These are phyloP conservation scores for Arthroderma sp. DNA, from an alignment of 2,329 filamentous ascomycete genomes.

Conservation along the genomic window DNA sequence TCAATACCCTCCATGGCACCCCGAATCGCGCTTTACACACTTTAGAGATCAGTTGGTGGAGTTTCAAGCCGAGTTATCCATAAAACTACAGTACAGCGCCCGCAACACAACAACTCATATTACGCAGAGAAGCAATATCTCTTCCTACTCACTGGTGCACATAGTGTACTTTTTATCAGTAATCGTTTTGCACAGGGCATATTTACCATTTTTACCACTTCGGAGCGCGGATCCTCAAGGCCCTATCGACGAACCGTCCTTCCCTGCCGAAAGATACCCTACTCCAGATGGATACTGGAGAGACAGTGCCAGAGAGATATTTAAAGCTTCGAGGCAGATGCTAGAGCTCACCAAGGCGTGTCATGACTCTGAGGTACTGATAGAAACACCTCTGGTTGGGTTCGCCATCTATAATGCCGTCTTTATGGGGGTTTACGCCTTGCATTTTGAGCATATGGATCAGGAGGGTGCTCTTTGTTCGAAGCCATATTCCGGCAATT, in stretches of 20 bases:
- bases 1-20: constrained; percentile 40
- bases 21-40: constrained; percentile 35
- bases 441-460: constrained; percentile 45
- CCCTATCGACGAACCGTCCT: constrained; percentile 38
- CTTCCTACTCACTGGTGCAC: constrained; percentile 44
- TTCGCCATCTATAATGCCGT: constrained; percentile 44
- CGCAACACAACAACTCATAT: constrained; percentile 43
- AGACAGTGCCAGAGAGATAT: constrained; percentile 37
- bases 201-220: constrained; percentile 42
- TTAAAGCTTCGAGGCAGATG: constrained; percentile 40
- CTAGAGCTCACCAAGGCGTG: constrained; percentile 40
- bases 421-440: constrained; percentile 39
- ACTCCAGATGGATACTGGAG: constrained; percentile 40
- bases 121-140: constrained; percentile 36
- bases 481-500: constrained; percentile 14
- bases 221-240: constrained; percentile 37
- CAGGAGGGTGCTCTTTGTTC: constrained; percentile 34
- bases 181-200: constrained; percentile 43
- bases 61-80: constrained; percentile 39
- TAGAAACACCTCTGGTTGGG: constrained; percentile 43
- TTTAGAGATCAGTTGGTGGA: constrained; percentile 34
- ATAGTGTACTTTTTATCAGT: constrained; percentile 41
- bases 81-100: constrained; percentile 37
- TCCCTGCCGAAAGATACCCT: constrained; percentile 30
- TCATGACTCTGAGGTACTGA: constrained; percentile 36